These are phyloP conservation scores for Trichoderma breve DNA, from an alignment of 2,329 filamentous ascomycete genomes.

Conservation along the genomic window DNA sequence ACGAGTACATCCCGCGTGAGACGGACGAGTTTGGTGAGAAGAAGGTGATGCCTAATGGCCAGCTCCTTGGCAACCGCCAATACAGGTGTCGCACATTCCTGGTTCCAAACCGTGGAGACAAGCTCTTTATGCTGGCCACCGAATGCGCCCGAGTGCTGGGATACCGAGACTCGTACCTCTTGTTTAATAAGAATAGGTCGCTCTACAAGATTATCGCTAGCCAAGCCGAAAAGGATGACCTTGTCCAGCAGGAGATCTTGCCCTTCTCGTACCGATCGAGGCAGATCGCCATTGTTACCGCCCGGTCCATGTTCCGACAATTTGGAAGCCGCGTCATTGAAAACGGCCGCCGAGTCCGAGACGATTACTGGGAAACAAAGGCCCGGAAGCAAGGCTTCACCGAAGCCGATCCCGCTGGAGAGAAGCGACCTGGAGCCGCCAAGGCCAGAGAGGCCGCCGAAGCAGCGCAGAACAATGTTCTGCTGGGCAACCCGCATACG, in stretches of 20 bases:
- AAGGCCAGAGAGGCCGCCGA: slow-evolving; percentile 83
- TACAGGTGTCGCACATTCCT: slow-evolving; percentile 93
- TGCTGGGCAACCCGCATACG: slow-evolving; percentile 68
- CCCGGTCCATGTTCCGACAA: slow-evolving; percentile 96
- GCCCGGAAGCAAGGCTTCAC: slow-evolving; percentile 97
- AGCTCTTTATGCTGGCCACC: slow-evolving; percentile 97
- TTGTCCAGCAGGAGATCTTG: slow-evolving; percentile 91
- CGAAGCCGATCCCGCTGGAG: slow-evolving; percentile 90
- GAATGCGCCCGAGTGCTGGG: slow-evolving; percentile 92
- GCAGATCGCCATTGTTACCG: slow-evolving; percentile 97
- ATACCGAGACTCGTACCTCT: slow-evolving; percentile 94
- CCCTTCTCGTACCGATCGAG: slow-evolving; percentile 98
- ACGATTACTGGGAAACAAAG: slow-evolving; percentile 99
- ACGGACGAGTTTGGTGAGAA: slow-evolving; percentile 90
- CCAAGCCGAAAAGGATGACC: slow-evolving; percentile 92
- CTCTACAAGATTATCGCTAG: slow-evolving; percentile 97
- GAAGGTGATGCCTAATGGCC: slow-evolving; percentile 83
- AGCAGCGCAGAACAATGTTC: slow-evolving; percentile 57
- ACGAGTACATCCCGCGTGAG: slow-evolving; percentile 94
- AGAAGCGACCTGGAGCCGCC: slow-evolving; percentile 89
- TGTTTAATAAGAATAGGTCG: slow-evolving; percentile 98
- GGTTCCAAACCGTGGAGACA: slow-evolving; percentile 85
- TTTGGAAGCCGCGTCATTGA: slow-evolving; percentile 94
- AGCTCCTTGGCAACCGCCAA: slow-evolving; percentile 76
- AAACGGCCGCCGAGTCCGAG: slow-evolving; percentile 84